Evolutionary conservation across 768 basidiomycete species (phyloP).

Genomic region (Suillus occidentalis): DNA sequence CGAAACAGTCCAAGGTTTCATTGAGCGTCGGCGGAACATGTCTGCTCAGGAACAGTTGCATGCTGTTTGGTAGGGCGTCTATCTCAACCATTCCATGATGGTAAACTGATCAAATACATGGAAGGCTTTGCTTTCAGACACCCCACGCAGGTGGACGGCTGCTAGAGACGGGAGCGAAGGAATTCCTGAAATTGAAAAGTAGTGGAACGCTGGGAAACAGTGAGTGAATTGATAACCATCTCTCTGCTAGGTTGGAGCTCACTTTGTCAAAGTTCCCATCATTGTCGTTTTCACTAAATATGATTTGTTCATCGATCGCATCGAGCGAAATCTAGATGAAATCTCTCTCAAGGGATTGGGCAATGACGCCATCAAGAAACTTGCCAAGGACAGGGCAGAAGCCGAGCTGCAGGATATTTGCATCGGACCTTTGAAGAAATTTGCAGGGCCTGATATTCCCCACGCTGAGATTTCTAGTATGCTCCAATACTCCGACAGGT

Average conservation of each 20-base stretch:
- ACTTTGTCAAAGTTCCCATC: not conserved
- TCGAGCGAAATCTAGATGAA: not conserved
- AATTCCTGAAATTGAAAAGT: not conserved
- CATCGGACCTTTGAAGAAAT: not conserved
- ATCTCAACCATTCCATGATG: not conserved
- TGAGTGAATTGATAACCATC: not conserved
- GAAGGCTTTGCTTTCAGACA: not conserved
- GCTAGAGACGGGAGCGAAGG: not conserved
- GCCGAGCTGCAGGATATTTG: not conserved
- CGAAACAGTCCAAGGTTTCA: conserved; percentile 12
- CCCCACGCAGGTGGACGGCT: not conserved
- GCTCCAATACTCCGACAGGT: not conserved
- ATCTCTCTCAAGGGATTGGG: not conserved
- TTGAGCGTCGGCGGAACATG: not conserved
- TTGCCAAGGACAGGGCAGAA: not conserved
- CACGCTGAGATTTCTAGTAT: not conserved
- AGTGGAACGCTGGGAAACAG: not conserved
- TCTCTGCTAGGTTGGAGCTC: not conserved
- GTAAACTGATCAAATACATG: not conserved
- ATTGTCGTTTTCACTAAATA: not conserved
- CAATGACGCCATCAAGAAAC: not conserved
- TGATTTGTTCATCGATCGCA: not conserved
- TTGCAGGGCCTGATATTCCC: not conserved
- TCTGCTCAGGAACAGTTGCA: not conserved
- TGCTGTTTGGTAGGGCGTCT: not conserved